A percentile compares a stretch with the other conserved stretches of the same genome.
Evolutionary conservation across 2,329 filamentous ascomycete species (phyloP).

Genomic region (Pestalotiopsis sp.): DNA sequence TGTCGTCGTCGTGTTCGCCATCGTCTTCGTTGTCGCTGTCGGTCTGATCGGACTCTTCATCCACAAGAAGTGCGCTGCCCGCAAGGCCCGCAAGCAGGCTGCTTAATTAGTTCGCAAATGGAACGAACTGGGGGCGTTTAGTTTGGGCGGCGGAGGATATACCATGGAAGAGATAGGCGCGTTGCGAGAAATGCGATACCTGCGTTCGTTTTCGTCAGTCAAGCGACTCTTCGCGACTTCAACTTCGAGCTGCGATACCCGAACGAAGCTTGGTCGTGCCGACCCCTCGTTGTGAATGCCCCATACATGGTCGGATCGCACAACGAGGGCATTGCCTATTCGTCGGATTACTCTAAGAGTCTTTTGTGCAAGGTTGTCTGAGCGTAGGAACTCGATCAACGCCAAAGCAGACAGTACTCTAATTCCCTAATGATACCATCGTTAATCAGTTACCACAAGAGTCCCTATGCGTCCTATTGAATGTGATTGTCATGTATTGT

Average conservation of each 20-base stretch:
- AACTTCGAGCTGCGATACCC: conserved; percentile 19
- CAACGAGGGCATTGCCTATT: background rate
- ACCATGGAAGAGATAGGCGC: conserved; percentile 21
- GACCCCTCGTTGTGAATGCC: background rate
- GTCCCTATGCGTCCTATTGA: background rate
- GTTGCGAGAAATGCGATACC: conserved; percentile 22
- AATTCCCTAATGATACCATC: conserved; percentile 16
- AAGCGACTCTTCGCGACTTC: conserved; percentile 17
- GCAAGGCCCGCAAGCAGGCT: conserved; percentile 23
- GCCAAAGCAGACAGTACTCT: conserved; percentile 15
- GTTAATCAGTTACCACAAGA: conserved; percentile 6
- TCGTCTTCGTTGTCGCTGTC: conserved; percentile 34
- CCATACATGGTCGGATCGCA: background rate
- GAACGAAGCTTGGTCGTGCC: background rate
- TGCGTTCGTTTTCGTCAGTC: conserved; percentile 22
- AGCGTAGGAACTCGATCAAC: conserved; percentile 11
- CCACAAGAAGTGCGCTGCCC: conserved; percentile 28
- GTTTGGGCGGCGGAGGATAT: conserved; percentile 11
- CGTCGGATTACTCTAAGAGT: conserved; percentile 8
- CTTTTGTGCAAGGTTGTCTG: conserved; percentile 1
- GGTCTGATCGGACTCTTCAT: conserved; percentile 33
- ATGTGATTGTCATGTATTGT: background rate
- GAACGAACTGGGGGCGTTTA: conserved; percentile 16
- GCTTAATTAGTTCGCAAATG: background rate
- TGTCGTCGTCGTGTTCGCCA: conserved; percentile 36